Evolutionary conservation across 768 basidiomycete genomes (phyloP).

Genomic region (Ramaria sp.): DNA sequence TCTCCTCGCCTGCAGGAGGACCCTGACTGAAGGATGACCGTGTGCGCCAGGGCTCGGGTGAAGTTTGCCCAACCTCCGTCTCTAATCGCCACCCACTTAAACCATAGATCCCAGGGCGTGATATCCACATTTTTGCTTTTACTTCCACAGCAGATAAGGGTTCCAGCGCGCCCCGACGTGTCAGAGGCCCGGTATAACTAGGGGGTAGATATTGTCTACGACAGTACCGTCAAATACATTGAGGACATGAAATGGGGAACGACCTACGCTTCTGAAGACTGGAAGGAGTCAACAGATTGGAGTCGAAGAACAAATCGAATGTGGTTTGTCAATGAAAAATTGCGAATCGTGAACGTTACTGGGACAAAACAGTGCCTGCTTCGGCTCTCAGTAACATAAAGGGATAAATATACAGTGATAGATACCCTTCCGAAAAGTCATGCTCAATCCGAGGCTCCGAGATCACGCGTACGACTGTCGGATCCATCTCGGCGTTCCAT

Average conservation of each 20-base stretch:
- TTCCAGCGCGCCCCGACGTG: conserved; percentile 46
- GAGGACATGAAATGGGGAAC: conserved; percentile 7
- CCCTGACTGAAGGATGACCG: neutral
- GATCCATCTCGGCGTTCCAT: conserved; percentile 76
- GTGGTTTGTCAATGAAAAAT: conserved; percentile 57
- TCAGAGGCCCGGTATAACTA: conserved; percentile 54
- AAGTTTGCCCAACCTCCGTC: conserved; percentile 42
- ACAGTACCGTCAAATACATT: neutral
- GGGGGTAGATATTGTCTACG: conserved; percentile 33
- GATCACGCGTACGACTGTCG: conserved; percentile 38
- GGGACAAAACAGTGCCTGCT: conserved; percentile 44
- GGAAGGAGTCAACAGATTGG: conserved; percentile 14
- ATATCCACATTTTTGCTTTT: conserved; percentile 44
- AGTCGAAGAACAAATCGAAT: conserved; percentile 42
- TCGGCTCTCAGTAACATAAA: neutral
- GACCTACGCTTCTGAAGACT: conserved; percentile 17
- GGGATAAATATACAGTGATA: conserved; percentile 11
- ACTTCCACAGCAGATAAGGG: conserved; percentile 37
- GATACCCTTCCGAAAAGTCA: conserved; percentile 65
- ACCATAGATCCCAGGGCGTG: conserved; percentile 52
- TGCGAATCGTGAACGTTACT: conserved; percentile 49
- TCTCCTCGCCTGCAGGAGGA: neutral
- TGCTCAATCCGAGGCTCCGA: conserved; percentile 25
- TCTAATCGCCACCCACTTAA: conserved; percentile 62
- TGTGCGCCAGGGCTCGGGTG: neutral